Conservation (phyloP, 805 yeast genomes). For the Wickerhamiella australiensis region DNA sequence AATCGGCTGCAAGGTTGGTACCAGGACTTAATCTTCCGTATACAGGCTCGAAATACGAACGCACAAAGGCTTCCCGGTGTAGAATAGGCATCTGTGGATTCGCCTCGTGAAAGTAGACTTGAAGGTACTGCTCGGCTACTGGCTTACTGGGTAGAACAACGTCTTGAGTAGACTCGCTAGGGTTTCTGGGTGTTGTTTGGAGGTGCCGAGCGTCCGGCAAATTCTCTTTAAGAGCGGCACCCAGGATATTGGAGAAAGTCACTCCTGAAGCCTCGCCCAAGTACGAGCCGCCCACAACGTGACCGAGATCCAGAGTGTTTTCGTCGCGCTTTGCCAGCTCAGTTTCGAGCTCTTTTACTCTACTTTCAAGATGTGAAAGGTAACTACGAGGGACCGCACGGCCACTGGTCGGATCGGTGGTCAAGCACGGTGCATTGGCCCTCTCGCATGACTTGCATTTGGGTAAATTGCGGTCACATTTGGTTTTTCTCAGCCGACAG, state of each 20-base stretch:
- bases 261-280: slow-evolving; percentile 16
- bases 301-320: slow-evolving; percentile 4
- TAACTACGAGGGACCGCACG: slow-evolving; percentile 68
- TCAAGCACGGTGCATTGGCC: slow-evolving; percentile 64
- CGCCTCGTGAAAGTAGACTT: slow-evolving; percentile 61
- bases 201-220: slow-evolving; percentile 12
- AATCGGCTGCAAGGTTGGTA: slow-evolving; percentile 36
- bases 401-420: slow-evolving; percentile 80
- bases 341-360: slow-evolving; percentile 44
- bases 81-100: slow-evolving; percentile 75
- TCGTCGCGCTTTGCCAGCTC: slow-evolving; percentile 32
- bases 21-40: slow-evolving; percentile 54
- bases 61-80: slow-evolving; percentile 67
- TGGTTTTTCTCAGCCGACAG: slow-evolving; percentile 56
- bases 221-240: slow-evolving; percentile 15
- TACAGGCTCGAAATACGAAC: slow-evolving; percentile 57
- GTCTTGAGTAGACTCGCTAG: slow-evolving; percentile 30
- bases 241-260: slow-evolving; percentile 14
- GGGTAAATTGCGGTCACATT: slow-evolving; percentile 59
- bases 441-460: slow-evolving; percentile 50
- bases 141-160: slow-evolving; percentile 54
- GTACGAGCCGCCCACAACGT: slow-evolving; percentile 11
- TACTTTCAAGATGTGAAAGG: slow-evolving; percentile 56
- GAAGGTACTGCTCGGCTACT: slow-evolving; percentile 53
- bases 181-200: slow-evolving; percentile 26